phyloP scores from a whole-genome alignment of 495 filamentous ascomycete genomes.

The Tuber melanosporum region DNA sequence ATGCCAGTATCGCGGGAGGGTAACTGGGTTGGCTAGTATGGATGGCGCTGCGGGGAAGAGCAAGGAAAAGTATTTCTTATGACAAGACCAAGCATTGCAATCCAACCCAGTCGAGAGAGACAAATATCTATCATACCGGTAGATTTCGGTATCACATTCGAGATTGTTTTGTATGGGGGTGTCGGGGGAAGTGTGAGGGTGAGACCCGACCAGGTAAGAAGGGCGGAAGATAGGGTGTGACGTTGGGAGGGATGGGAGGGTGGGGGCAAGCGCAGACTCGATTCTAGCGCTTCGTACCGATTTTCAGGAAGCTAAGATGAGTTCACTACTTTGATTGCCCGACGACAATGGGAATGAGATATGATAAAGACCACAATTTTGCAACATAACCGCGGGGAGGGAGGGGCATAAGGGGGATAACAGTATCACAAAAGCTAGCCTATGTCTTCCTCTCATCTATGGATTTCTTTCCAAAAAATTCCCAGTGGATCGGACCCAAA shows the following conservation, averaged over 20 bases:
- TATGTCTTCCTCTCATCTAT: not conserved
- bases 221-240: not conserved
- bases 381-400: not conserved
- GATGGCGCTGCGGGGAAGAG: not conserved
- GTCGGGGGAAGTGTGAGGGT: not conserved
- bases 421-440: not conserved
- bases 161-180: not conserved
- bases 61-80: not conserved
- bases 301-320: not conserved
- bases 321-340: not conserved
- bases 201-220: not conserved
- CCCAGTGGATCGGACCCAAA: not conserved
- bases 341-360: not conserved
- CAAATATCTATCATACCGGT: not conserved
- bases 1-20: not conserved
- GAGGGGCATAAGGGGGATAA: not conserved
- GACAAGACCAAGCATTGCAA: not conserved
- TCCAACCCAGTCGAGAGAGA: not conserved
- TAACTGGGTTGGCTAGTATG: not conserved
- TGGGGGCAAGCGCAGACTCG: not conserved
- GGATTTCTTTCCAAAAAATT: not conserved
- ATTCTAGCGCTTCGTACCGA: constrained; percentile 3
- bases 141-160: not conserved
- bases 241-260: not conserved
- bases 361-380: not conserved